Conservation (phyloP, 2,329 filamentous ascomycete genomes). For the Xylariaceae sp. region DNA sequence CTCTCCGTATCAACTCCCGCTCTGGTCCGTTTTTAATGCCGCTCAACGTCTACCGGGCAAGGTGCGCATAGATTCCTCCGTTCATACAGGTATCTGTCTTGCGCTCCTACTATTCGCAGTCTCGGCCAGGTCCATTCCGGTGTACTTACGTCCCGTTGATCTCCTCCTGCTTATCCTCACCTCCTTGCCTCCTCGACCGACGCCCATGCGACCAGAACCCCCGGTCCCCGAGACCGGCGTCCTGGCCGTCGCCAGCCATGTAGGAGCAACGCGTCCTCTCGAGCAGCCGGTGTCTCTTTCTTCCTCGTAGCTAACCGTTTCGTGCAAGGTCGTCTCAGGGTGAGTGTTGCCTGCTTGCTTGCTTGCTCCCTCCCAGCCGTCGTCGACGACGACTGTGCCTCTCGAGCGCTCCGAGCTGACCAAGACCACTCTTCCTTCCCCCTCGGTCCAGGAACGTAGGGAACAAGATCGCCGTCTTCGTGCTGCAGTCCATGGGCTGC, state of each 20-base stretch:
- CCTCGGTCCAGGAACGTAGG: constrained; percentile 70
- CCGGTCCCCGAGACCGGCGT: constrained; percentile 57
- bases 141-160: too few species aligned
- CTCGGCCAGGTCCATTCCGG: too few species aligned
- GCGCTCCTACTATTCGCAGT: too few species aligned
- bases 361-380: not conserved
- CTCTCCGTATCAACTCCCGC: too few species aligned
- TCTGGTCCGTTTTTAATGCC: too few species aligned
- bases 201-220: constrained; percentile 33
- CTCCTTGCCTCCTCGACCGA: too few species aligned
- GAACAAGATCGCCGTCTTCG: constrained; percentile 93
- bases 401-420: too few species aligned
- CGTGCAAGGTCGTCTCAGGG: constrained; percentile 62
- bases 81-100: too few species aligned
- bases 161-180: too few species aligned
- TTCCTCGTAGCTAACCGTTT: constrained; percentile 25
- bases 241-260: constrained; percentile 89
- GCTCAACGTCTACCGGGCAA: too few species aligned
- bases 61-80: too few species aligned
- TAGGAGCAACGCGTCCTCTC: constrained; percentile 34
- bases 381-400: too few species aligned
- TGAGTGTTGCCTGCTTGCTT: constrained; percentile 35
- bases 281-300: constrained; percentile 12
- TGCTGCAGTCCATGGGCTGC: constrained; percentile 87
- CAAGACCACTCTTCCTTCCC: constrained; percentile 6